These are phyloP conservation scores for Geranium incanum DNA, from an alignment of 441 rosid genomes.

Conservation along the genomic window DNA sequence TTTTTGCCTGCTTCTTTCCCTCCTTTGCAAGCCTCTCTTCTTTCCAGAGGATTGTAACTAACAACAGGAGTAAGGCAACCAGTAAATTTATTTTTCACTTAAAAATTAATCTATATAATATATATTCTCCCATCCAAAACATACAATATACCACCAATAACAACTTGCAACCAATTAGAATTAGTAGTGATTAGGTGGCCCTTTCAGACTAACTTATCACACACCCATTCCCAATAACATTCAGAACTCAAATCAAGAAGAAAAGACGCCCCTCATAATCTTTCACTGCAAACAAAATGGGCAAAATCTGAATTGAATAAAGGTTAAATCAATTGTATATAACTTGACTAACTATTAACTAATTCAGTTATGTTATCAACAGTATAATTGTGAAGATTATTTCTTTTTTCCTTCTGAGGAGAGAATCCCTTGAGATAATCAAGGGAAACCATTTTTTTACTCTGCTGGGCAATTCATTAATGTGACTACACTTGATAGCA, in stretches of 20 bases:
- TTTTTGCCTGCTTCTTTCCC: conserved; percentile 77
- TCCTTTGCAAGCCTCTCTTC: conserved; percentile 82
- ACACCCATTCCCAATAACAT: not conserved
- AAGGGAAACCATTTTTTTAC: not conserved
- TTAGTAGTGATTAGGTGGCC: not conserved
- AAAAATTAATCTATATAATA: not conserved
- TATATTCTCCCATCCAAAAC: not conserved
- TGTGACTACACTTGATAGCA: not conserved
- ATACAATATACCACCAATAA: not conserved
- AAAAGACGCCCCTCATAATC: not conserved
- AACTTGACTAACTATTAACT: not conserved
- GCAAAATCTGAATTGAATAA: not conserved
- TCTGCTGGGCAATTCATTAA: not conserved
- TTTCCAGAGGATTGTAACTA: conserved; percentile 80
- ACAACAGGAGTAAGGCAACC: not conserved
- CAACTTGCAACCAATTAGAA: not conserved
- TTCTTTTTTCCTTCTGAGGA: not conserved
- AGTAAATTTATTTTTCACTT: not conserved
- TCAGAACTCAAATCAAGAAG: not conserved
- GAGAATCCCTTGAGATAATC: not conserved
- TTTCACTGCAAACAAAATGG: not conserved
- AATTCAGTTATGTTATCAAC: not conserved
- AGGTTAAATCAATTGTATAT: not conserved
- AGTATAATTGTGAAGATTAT: not conserved
- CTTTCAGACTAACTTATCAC: not conserved